Evolutionary conservation across 2,329 filamentous ascomycete genomes (phyloP).

Genomic region (Escovopsis weberi): DNA sequence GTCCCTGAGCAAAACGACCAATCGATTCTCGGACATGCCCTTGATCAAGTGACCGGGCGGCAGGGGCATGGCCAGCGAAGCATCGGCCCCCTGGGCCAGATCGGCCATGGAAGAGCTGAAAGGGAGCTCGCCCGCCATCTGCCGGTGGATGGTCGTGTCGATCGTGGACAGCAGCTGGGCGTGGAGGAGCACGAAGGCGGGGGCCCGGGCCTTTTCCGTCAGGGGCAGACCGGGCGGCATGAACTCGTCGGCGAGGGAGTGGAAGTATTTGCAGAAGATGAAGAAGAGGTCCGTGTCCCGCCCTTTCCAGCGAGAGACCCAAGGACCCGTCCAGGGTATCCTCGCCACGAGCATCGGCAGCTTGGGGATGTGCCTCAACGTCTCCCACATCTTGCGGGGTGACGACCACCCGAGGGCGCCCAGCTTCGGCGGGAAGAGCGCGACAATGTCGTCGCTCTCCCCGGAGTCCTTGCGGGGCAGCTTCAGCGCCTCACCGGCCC

Average conservation of each 20-base stretch:
- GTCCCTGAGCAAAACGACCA: slow-evolving; percentile 71
- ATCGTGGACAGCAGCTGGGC: slow-evolving; percentile 67
- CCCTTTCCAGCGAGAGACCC: slow-evolving; percentile 75
- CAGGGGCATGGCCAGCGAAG: slow-evolving; percentile 47
- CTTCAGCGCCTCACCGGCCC: slow-evolving; percentile 55
- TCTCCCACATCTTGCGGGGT: slow-evolving; percentile 31
- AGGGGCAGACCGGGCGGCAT: slow-evolving; percentile 41
- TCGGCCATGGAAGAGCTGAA: slow-evolving; percentile 30
- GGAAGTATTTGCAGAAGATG: slow-evolving; percentile 80
- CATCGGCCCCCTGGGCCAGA: slow-evolving; percentile 42
- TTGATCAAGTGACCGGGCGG: slow-evolving; percentile 55
- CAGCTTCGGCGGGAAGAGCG: slow-evolving; percentile 55
- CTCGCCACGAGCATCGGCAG: slow-evolving; percentile 54
- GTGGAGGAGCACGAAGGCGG: slow-evolving; percentile 67
- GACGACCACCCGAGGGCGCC: slow-evolving; percentile 43
- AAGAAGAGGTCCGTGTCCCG: slow-evolving; percentile 83
- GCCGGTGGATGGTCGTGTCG: slow-evolving; percentile 72
- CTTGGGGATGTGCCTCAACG: slow-evolving; percentile 49
- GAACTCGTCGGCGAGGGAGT: slow-evolving; percentile 63
- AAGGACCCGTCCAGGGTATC: slow-evolving; percentile 74
- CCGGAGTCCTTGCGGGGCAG: slow-evolving; percentile 39
- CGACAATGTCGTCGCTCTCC: slow-evolving; percentile 50
- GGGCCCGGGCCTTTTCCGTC: slow-evolving; percentile 46
- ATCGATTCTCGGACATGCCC: slow-evolving; percentile 76
- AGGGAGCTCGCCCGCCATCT: slow-evolving; percentile 35